Base-by-base conservation (phyloP, 345 rosid genomes). In the Salix suchowensis region DNA sequence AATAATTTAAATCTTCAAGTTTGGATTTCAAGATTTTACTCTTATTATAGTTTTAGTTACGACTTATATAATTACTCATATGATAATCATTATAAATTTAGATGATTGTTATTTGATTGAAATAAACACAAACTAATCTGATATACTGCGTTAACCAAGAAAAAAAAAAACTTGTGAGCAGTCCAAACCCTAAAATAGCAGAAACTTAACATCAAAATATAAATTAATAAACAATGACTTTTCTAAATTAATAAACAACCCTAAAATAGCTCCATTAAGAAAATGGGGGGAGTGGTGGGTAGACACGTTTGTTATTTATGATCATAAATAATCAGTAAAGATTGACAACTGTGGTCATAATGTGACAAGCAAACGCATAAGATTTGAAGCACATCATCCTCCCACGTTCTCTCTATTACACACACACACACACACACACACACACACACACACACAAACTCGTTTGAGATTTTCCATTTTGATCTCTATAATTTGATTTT, bases 221-320 rank as follows among this genome's bases (percentile, higher is more conserved):
- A 58, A 23, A 23, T 12, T 4, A 23, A 58, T 8, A 10, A 11
- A n/a, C 28, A 23, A 23, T 3, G 28, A 58, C 2, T 9, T n/a
- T 1, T 10, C 4, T 58, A 26, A 3, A 24, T 5, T 0, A 58
- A 10, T 26, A 28, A 0, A n/a, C n/a, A n/a, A n/a, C n/a, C n/a
- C n/a, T n/a, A n/a, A n/a, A n/a, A n/a, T n/a, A 58, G 6, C 64
- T 13, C 0, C 0, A 2, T 11, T 1, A 23, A 23, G 28, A n/a
- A n/a, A n/a, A 55, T 2, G 24, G 61, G 61, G 58, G 13, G 0
- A 4, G 6, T 10, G 64, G 64, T 58, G 64, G 62, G 64, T 10
- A 7, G 64, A 1, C 28, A 58, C 64, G 64, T 23, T n/a, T 3
- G 64, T 1, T 23, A 9, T n/a, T 2, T 9, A 26, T 11, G 37